A percentile compares a stretch with the other conserved stretches of the same genome.
These are phyloP conservation scores for Pseudogymnoascus sp. DNA, from an alignment of 2,329 filamentous ascomycete genomes.

Conservation along the genomic window DNA sequence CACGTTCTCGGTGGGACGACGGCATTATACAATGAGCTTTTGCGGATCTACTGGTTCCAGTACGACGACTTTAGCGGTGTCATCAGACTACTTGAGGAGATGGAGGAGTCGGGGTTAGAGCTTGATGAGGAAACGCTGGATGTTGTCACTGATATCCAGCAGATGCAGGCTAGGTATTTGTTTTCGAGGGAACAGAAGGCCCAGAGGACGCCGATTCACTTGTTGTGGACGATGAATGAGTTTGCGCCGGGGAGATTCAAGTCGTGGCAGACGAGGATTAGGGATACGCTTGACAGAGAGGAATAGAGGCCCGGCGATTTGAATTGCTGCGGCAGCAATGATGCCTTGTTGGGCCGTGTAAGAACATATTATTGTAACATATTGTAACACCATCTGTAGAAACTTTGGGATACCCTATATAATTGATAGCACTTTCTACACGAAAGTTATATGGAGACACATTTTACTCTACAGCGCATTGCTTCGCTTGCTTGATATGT, in stretches of 20 bases:
- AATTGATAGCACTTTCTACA: neutral
- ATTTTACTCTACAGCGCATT: neutral
- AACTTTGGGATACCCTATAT: neutral
- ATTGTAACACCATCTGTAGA: conserved; percentile 2
- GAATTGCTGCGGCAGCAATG: neutral
- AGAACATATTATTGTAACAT: neutral
- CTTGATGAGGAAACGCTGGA: conserved; percentile 24
- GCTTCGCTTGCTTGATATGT: neutral
- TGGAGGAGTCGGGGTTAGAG: conserved; percentile 25
- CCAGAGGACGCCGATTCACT: conserved; percentile 15
- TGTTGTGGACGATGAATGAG: conserved; percentile 24
- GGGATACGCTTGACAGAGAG: neutral
- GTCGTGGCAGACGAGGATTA: conserved; percentile 21
- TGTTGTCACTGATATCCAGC: conserved; percentile 20
- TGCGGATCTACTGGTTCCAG: conserved; percentile 52
- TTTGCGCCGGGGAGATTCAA: conserved; percentile 19
- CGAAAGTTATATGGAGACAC: neutral
- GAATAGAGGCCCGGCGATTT: neutral
- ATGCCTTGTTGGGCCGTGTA: neutral
- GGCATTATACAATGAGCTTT: conserved; percentile 58
- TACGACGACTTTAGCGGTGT: conserved; percentile 40
- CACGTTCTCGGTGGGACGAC: conserved; percentile 66
- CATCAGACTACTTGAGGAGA: conserved; percentile 22
- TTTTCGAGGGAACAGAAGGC: conserved; percentile 15
- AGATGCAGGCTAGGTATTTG: conserved; percentile 12